Conservation (phyloP, 306 rosid species). For the Medicago arabica region DNA sequence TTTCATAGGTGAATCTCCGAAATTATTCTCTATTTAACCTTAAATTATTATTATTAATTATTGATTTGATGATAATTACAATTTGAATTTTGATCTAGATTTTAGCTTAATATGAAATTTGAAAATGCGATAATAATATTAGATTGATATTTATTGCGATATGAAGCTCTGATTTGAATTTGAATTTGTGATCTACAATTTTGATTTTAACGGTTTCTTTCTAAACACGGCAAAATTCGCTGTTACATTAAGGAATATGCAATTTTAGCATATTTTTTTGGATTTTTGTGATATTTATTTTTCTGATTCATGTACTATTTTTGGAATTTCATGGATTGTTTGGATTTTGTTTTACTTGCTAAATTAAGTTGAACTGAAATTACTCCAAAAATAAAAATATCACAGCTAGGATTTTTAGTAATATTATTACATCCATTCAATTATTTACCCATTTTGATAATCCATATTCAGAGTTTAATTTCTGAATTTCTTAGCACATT, state of each 20-base stretch:
- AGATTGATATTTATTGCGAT: too few species aligned
- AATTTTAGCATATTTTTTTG: conserved; percentile 20
- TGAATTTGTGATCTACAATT: background rate
- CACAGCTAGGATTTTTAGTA: conserved; percentile 32
- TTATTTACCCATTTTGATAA: conserved; percentile 1
- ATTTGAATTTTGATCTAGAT: background rate
- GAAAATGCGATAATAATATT: conserved; percentile 7
- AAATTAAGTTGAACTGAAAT: conserved; percentile 41
- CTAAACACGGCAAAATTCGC: conserved; percentile 39
- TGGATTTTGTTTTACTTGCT: conserved; percentile 43
- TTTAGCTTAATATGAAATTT: conserved; percentile 4
- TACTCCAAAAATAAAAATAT: background rate
- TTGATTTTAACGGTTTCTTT: conserved; percentile 33
- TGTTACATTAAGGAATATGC: conserved; percentile 3
- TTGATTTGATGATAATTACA: background rate
- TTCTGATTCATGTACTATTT: conserved; percentile 40
- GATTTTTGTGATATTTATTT: conserved; percentile 10
- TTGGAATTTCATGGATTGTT: conserved; percentile 39
- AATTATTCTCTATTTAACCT: background rate
- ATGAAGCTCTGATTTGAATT: conserved; percentile 28
- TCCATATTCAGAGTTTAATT: conserved; percentile 25
- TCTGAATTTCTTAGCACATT: conserved; percentile 26
- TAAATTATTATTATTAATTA: background rate
- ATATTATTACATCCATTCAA: conserved; percentile 42
- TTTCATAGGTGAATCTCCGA: conserved; percentile 38